A percentile compares a stretch with the other conserved stretches of the same genome.
These are phyloP conservation scores for Saturnispora ahearnii DNA, from an alignment of 805 yeast genomes.

Conservation along the genomic window DNA sequence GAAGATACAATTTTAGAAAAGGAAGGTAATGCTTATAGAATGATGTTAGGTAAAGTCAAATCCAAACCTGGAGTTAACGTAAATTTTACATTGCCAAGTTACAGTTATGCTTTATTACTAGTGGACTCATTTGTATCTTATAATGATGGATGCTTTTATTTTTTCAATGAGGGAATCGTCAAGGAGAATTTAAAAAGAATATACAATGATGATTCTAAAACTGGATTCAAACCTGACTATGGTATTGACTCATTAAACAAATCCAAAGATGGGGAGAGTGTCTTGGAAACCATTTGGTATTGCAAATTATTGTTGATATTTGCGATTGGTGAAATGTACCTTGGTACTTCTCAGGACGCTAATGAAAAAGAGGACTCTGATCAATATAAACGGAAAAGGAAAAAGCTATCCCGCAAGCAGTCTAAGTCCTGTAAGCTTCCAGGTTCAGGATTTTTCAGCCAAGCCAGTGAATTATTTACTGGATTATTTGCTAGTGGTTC, in stretches of 20 bases:
- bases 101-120: slow-evolving; percentile 63
- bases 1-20: slow-evolving; percentile 55
- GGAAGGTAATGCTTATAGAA: slow-evolving; percentile 69
- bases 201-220: slow-evolving; percentile 39
- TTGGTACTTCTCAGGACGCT: slow-evolving; percentile 62
- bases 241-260: slow-evolving; percentile 18
- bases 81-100: slow-evolving; percentile 65
- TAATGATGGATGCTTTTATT: slow-evolving; percentile 78
- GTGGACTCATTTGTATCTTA: slow-evolving; percentile 72
- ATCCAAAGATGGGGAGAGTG: slow-evolving; percentile 38
- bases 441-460: slow-evolving; percentile 70
- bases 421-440: slow-evolving; percentile 43
- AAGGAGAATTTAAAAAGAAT: slow-evolving; percentile 56
- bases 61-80: slow-evolving; percentile 61
- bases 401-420: slow-evolving; percentile 1
- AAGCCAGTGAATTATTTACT: slow-evolving; percentile 71
- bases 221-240: slow-evolving; percentile 23
- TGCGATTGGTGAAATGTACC: slow-evolving; percentile 75
- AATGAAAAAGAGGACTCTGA: slow-evolving; percentile 31
- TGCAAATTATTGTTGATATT: slow-evolving; percentile 66
- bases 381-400: slow-evolving; percentile 25
- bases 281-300: slow-evolving; percentile 71
- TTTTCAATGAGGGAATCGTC: slow-evolving; percentile 73
- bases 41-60: slow-evolving; percentile 58
- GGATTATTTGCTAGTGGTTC: slow-evolving; percentile 75